A percentile compares a stretch with the other conserved stretches of the same genome.
Evolutionary conservation across 2,329 filamentous ascomycete genomes (phyloP).

Genomic region (Chaetomium sp.): DNA sequence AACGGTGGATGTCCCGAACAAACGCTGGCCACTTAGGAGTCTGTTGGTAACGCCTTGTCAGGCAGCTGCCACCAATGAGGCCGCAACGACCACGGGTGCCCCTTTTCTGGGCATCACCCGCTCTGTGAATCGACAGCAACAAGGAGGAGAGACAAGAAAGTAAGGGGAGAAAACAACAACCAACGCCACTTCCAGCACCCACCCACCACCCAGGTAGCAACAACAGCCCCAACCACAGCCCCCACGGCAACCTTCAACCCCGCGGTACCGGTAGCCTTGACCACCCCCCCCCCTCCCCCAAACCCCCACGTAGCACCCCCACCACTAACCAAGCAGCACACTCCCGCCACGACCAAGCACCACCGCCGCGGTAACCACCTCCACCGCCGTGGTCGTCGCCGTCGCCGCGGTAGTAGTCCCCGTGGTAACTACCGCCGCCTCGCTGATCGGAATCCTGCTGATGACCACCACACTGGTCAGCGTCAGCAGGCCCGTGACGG

Average conservation of each 20-base stretch:
- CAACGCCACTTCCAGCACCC: neutral
- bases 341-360: neutral
- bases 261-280: neutral
- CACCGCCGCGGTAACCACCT: neutral
- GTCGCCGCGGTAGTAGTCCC: no score
- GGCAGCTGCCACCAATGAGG: neutral
- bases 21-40: neutral
- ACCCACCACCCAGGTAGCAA: neutral
- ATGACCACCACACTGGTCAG: slow-evolving; percentile 11
- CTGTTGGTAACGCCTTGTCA: neutral
- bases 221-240: neutral
- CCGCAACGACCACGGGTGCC: neutral
- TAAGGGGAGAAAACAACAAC: neutral
- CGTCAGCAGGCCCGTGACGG: slow-evolving; percentile 10
- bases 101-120: neutral
- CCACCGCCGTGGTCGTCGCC: no score
- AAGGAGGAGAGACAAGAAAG: neutral
- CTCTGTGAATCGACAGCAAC: neutral
- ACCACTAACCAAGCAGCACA: no score
- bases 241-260: neutral
- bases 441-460: neutral
- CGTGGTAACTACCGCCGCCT: neutral
- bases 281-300: neutral
- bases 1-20: neutral
- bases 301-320: neutral